Evolutionary conservation across 2,329 filamentous ascomycete species (phyloP).

Genomic region (Botrytis aclada): DNA sequence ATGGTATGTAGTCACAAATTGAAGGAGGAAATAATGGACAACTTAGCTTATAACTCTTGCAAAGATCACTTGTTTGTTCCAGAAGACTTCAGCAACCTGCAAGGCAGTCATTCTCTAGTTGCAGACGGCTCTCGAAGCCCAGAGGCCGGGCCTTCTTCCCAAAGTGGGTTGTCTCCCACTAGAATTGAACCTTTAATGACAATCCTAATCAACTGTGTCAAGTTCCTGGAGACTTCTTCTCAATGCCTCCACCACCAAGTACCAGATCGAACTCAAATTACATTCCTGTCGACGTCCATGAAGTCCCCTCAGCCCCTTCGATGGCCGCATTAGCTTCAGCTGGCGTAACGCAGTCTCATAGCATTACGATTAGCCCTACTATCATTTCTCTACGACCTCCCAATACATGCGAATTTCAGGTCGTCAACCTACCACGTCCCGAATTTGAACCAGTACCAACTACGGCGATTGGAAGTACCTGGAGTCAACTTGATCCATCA

Average conservation of each 20-base stretch:
- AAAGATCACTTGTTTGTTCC: constrained; percentile 17
- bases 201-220: not conserved
- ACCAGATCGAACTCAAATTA: not conserved
- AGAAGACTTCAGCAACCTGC: constrained; percentile 12
- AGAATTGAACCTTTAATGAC: not conserved
- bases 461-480: not conserved
- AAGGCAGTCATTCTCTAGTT: not conserved
- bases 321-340: not conserved
- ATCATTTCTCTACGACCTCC: not conserved
- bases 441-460: not conserved
- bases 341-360: not conserved
- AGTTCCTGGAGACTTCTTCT: not conserved
- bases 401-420: not conserved
- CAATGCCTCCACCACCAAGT: not conserved
- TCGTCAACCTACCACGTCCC: not conserved
- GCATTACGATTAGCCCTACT: not conserved
- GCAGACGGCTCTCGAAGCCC: not conserved
- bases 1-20: constrained; percentile 6
- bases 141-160: not conserved
- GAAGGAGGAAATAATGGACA: not conserved
- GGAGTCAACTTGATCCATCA: not conserved
- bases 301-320: too few species aligned
- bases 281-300: not conserved
- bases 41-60: not conserved
- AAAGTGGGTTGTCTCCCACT: not conserved